A percentile compares a stretch with the other conserved stretches of the same genome.
Conservation (phyloP, 1,284 basidiomycete genomes). For the Cystobasidium pallidum region DNA sequence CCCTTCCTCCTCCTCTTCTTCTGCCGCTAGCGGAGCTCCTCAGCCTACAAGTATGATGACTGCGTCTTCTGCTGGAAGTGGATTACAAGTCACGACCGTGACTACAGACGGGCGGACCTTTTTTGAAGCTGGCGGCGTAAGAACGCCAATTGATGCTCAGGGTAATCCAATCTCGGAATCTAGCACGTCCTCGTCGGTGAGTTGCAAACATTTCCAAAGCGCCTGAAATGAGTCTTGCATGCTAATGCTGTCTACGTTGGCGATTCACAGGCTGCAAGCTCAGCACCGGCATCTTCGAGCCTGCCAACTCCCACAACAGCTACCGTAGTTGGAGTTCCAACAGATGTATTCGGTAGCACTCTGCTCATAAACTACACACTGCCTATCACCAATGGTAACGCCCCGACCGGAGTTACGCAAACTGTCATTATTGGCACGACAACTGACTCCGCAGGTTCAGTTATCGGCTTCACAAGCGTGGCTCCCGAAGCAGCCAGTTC, state of each 20-base stretch:
- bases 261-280: neutral
- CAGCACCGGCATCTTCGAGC: neutral
- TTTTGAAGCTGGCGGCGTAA: conserved; percentile 12
- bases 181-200: neutral
- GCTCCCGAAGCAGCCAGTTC: conserved; percentile 7
- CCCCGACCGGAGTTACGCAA: conserved; percentile 5
- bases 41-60: conserved; percentile 2
- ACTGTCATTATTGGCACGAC: conserved; percentile 30
- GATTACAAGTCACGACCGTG: conserved; percentile 11
- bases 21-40: neutral
- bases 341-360: conserved; percentile 27
- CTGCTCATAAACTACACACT: conserved; percentile 22
- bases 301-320: conserved; percentile 33
- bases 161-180: neutral
- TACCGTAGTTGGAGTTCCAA: conserved; percentile 20
- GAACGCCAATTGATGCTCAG: neutral
- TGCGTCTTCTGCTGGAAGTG: conserved; percentile 6
- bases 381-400: conserved; percentile 1
- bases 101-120: conserved; percentile 25
- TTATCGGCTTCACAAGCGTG: conserved; percentile 14
- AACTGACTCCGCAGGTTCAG: conserved; percentile 19
- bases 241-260: neutral
- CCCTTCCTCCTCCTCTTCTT: neutral
- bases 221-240: neutral
- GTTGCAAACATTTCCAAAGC: neutral